Conservation (phyloP, 2,329 filamentous ascomycete species). For the Acrocalymma vagum region DNA sequence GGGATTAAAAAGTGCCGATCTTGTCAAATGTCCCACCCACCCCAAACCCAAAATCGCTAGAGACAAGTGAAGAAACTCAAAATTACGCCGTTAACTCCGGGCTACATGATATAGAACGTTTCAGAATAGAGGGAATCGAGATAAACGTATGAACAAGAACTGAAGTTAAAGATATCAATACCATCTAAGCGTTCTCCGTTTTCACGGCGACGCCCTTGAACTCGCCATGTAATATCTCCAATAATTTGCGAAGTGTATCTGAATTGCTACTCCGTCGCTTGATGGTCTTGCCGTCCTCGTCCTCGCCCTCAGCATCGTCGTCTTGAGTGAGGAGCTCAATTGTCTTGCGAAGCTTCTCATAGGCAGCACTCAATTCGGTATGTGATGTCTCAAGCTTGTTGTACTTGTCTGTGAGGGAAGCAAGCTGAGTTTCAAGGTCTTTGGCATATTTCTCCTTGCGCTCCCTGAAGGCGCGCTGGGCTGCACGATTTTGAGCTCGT, state of each 20-base stretch:
- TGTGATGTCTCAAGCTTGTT: constrained; percentile 65
- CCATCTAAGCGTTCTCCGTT: constrained; percentile 21
- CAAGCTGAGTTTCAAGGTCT: constrained; percentile 67
- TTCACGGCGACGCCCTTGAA: constrained; percentile 38
- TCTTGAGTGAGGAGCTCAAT: constrained; percentile 48
- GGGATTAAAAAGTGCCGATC: too few relatives aligned
- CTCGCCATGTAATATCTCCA: constrained; percentile 50
- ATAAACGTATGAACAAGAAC: constrained; percentile 24
- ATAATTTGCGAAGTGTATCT: constrained; percentile 47
- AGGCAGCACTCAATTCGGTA: constrained; percentile 47
- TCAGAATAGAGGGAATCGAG: too few relatives aligned
- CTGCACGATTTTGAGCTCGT: constrained; percentile 68
- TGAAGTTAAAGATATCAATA: constrained; percentile 4
- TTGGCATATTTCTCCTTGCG: constrained; percentile 72
- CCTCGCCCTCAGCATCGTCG: constrained; percentile 40
- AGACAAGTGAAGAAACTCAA: too few relatives aligned
- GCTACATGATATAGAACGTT: constrained; percentile 20
- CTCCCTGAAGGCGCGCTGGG: constrained; percentile 68
- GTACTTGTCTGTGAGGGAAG: constrained; percentile 63
- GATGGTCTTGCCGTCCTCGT: constrained; percentile 28
- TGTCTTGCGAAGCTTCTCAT: constrained; percentile 51
- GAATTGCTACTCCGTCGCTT: constrained; percentile 37
- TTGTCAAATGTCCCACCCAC: too few relatives aligned
- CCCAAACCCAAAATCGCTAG: too few relatives aligned
- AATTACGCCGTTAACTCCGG: constrained; percentile 17